These are phyloP conservation scores for Volvox africanus DNA, from an alignment of 139 green algal species.

Conservation along the genomic window DNA sequence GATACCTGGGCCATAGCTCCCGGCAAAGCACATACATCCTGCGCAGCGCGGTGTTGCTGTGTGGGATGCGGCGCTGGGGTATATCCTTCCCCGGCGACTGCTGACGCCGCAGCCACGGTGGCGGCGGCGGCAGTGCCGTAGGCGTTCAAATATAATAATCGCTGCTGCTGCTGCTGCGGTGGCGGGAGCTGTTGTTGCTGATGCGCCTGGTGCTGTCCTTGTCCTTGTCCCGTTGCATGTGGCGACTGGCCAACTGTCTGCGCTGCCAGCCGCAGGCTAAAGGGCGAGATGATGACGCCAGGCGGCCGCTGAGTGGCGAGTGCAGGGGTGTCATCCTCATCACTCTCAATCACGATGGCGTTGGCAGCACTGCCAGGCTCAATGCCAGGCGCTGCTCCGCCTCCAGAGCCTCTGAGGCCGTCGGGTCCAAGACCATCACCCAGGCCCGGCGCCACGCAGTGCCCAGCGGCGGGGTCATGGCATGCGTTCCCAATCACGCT, in stretches of 20 bases:
- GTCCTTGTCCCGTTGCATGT: background rate
- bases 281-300: background rate
- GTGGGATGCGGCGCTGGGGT: too few species aligned
- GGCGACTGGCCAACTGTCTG: background rate
- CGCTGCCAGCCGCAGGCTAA: background rate
- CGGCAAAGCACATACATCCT: too few species aligned
- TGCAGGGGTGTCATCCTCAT: slow-evolving; percentile 2
- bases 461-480: too few species aligned
- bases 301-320: background rate
- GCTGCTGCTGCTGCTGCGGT: background rate
- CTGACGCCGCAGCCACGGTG: background rate
- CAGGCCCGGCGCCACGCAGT: too few species aligned
- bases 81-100: background rate
- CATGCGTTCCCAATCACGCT: background rate
- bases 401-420: too few species aligned
- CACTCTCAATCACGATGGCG: slow-evolving; percentile 18
- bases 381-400: too few species aligned
- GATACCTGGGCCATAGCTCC: too few species aligned
- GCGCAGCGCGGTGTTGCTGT: too few species aligned
- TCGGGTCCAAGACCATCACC: too few species aligned
- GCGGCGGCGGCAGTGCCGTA: background rate
- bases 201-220: background rate
- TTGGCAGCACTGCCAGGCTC: background rate
- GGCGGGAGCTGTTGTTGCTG: background rate
- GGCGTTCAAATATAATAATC: too few species aligned